Conservation (phyloP, 768 basidiomycete species). For the Exidia glandulosa region DNA sequence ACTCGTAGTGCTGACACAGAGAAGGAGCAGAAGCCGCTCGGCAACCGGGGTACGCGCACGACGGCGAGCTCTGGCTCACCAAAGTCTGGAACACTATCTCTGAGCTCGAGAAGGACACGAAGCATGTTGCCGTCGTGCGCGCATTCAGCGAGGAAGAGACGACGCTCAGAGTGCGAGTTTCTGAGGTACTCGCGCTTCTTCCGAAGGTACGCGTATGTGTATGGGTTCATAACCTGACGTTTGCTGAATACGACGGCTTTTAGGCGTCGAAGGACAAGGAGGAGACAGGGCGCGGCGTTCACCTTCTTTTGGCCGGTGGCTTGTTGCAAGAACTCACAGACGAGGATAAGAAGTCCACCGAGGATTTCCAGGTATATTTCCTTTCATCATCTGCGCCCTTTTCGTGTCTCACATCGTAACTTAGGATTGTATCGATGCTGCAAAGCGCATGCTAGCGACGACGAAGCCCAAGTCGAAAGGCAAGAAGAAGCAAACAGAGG, state of each 20-base stretch:
- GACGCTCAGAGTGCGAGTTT: constrained; percentile 34
- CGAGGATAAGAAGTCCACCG: constrained; percentile 38
- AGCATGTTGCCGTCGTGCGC: constrained; percentile 46
- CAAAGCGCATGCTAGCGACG: constrained; percentile 38
- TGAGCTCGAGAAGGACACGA: constrained; percentile 49
- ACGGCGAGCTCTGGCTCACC: constrained; percentile 73
- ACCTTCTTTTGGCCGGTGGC: constrained; percentile 59
- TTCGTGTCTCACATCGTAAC: background rate
- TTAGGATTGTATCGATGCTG: constrained; percentile 52
- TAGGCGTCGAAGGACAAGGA: constrained; percentile 30
- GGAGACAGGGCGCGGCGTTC: constrained; percentile 56
- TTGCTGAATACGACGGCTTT: constrained; percentile 3
- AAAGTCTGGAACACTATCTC: constrained; percentile 36
- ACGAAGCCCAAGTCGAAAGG: constrained; percentile 5
- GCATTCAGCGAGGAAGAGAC: constrained; percentile 47
- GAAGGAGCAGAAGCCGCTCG: constrained; percentile 44
- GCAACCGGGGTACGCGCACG: constrained; percentile 48
- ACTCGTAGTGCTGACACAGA: background rate
- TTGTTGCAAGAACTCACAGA: constrained; percentile 63
- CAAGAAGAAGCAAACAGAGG: constrained; percentile 11
- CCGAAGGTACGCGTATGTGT: constrained; percentile 12
- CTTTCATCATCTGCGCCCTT: background rate
- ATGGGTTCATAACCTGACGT: background rate
- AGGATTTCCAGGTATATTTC: constrained; percentile 48
- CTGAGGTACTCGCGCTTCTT: constrained; percentile 15